A percentile compares a stretch with the other conserved stretches of the same genome.
Conservation (phyloP, 805 yeast genomes). For the Yamadazyma ubonensis region DNA sequence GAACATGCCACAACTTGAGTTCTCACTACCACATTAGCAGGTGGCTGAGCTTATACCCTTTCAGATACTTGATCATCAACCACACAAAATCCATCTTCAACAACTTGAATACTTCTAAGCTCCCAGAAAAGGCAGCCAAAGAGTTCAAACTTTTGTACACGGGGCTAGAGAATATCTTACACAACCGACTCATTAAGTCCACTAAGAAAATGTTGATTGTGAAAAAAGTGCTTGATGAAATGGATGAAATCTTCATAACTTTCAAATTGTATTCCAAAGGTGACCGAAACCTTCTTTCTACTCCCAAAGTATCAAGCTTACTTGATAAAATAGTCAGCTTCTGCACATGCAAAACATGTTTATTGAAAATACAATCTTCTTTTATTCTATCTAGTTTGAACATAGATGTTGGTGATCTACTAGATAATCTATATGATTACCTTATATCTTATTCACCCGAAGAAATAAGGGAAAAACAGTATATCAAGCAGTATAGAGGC, state of each 20-base stretch:
- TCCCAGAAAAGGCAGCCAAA: slow-evolving; percentile 1
- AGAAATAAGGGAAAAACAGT: slow-evolving; percentile 1
- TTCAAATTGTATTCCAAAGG: background rate
- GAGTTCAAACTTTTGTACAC: slow-evolving; percentile 5
- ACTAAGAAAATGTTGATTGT: background rate
- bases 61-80: slow-evolving; percentile 3
- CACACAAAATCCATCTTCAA: slow-evolving; percentile 9
- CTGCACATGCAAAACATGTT: slow-evolving; percentile 18
- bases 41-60: slow-evolving; percentile 39
- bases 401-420: slow-evolving; percentile 13
- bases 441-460: background rate
- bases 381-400: slow-evolving; percentile 35
- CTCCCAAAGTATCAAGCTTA: slow-evolving; percentile 3
- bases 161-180: slow-evolving; percentile 5
- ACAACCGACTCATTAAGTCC: slow-evolving; percentile 1
- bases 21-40: slow-evolving; percentile 29
- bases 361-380: slow-evolving; percentile 38
- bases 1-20: slow-evolving; percentile 22
- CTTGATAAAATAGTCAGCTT: slow-evolving; percentile 3
- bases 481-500: background rate
- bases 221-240: slow-evolving; percentile 1
- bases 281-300: slow-evolving; percentile 3
- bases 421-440: slow-evolving; percentile 2
- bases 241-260: slow-evolving; percentile 2
- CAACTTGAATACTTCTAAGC: background rate